Evolutionary conservation across 495 filamentous ascomycete species (phyloP).

Genomic region (Talaromyces borbonicus): DNA sequence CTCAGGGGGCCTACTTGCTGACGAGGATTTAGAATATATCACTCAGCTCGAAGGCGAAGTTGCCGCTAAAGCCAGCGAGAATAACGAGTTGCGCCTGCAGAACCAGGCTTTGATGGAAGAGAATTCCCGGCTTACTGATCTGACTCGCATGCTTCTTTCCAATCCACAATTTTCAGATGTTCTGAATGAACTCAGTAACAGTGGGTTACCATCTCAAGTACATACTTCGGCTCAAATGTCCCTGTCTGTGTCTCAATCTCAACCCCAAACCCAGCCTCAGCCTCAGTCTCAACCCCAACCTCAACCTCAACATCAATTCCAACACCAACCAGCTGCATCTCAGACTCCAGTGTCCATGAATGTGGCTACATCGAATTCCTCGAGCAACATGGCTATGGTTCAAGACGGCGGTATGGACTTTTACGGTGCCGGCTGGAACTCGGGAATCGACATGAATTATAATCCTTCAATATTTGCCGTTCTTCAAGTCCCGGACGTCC

Average conservation of each 20-base stretch:
- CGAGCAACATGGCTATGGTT: slow-evolving; percentile 61
- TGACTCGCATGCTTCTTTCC: slow-evolving; percentile 75
- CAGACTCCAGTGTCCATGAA: slow-evolving; percentile 6
- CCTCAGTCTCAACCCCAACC: too few species aligned
- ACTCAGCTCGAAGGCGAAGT: slow-evolving; percentile 82
- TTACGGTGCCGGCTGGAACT: slow-evolving; percentile 42
- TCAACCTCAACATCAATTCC: too few species aligned
- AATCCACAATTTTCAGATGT: slow-evolving; percentile 79
- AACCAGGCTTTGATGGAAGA: slow-evolving; percentile 69
- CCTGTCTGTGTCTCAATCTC: too few species aligned
- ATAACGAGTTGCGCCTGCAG: slow-evolving; percentile 57
- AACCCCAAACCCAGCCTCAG: slow-evolving; percentile 25
- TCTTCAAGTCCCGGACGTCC: slow-evolving; percentile 61
- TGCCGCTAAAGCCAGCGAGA: slow-evolving; percentile 58
- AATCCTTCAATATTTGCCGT: slow-evolving; percentile 75
- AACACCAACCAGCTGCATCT: slow-evolving; percentile 16
- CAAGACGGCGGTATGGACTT: slow-evolving; percentile 59
- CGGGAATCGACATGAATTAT: slow-evolving; percentile 43
- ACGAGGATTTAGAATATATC: slow-evolving; percentile 72
- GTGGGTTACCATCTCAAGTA: slow-evolving; percentile 30
- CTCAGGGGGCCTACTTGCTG: slow-evolving; percentile 26
- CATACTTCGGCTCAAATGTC: slow-evolving; percentile 22
- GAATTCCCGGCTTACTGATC: slow-evolving; percentile 64
- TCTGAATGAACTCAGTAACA: slow-evolving; percentile 59
- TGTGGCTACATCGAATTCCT: slow-evolving; percentile 41